Evolutionary conservation across 345 rosid genomes (phyloP).

Genomic region (Dipteronia sinensis): DNA sequence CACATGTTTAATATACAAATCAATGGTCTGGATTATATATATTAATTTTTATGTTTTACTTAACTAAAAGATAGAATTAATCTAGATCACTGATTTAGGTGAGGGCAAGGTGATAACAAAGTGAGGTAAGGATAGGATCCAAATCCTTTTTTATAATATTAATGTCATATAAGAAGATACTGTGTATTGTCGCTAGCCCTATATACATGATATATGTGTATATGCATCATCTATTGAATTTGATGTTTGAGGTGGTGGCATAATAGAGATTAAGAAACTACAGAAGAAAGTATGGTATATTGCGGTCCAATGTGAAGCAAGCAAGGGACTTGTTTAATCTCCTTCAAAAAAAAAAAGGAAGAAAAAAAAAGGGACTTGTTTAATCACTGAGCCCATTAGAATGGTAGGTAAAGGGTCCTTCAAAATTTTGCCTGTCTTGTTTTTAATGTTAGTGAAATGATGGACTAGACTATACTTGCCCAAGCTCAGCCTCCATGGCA

Average conservation of each 20-base stretch:
- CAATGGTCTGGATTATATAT: too few species aligned
- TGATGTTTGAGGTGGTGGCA: neutral
- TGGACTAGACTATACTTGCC: neutral
- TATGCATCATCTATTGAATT: too few species aligned
- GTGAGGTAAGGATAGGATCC: too few species aligned
- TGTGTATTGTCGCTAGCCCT: neutral
- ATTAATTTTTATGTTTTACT: too few species aligned
- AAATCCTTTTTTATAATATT: too few species aligned
- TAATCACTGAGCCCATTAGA: neutral
- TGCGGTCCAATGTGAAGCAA: neutral
- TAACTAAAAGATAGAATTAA: too few species aligned
- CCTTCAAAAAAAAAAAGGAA: too few species aligned
- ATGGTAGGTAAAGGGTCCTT: conserved; percentile 16
- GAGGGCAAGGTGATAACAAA: too few species aligned
- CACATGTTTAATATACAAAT: too few species aligned
- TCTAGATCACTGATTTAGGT: too few species aligned
- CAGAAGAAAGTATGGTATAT: neutral
- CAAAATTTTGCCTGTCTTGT: neutral
- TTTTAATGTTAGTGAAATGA: neutral
- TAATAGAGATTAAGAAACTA: neutral
- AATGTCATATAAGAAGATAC: neutral
- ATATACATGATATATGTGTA: neutral
- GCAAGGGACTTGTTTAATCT: neutral
- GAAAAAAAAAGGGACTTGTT: neutral
- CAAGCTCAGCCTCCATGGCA: neutral